These are phyloP conservation scores for Sarocladiaceae sp. DNA, from an alignment of 2,329 filamentous ascomycete species.

Conservation along the genomic window DNA sequence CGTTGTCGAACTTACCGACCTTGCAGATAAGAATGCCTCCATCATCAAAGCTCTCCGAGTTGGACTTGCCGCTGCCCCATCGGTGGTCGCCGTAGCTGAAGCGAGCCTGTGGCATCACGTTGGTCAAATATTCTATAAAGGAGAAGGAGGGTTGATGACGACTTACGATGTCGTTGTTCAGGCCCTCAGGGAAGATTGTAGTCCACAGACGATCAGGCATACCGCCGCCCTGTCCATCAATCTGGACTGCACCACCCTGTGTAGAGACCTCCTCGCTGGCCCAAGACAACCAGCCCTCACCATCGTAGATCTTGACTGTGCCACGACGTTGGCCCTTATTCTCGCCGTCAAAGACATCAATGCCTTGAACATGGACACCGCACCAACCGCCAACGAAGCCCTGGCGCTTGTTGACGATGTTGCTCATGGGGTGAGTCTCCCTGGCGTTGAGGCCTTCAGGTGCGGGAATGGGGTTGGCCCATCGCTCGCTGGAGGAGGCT, in stretches of 20 bases:
- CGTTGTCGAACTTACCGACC: not conserved
- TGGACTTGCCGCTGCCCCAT: not conserved
- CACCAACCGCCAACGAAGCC: not conserved
- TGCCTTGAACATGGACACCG: not conserved
- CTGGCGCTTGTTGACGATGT: not conserved
- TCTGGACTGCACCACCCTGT: not conserved
- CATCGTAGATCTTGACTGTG: not conserved
- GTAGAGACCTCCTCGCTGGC: not conserved
- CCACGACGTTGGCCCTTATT: not conserved
- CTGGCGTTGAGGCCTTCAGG: not conserved
- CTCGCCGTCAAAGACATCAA: not conserved
- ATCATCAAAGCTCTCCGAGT: not conserved
- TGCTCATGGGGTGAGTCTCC: not conserved
- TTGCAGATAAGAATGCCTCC: not conserved
- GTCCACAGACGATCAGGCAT: not conserved
- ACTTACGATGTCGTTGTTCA: not conserved
- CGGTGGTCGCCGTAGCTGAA: not conserved
- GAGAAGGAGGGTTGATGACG: too few species aligned
- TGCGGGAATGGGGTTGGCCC: not conserved
- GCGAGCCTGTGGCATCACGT: not conserved
- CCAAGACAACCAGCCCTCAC: not conserved
- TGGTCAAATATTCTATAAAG: not conserved
- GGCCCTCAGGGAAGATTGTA: not conserved
- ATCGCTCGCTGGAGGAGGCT: not conserved
- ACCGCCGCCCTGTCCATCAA: not conserved